Evolutionary conservation across 139 green algal species (phyloP).

Genomic region (Chlorella ohadii): DNA sequence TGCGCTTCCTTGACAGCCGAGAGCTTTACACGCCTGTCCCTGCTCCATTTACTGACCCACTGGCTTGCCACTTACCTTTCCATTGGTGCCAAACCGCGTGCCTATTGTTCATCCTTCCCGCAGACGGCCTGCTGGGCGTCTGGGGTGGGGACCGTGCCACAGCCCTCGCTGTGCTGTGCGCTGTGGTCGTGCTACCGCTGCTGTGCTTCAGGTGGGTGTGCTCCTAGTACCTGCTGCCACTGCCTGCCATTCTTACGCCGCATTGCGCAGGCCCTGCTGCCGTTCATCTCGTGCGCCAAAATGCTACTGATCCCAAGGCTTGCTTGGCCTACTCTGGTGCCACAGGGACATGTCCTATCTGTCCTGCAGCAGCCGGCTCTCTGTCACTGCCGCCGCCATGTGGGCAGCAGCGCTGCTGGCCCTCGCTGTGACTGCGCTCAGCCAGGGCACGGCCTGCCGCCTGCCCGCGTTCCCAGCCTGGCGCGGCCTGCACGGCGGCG

Average conservation of each 20-base stretch:
- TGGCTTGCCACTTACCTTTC: too few species aligned
- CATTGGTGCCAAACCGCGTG: too few species aligned
- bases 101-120: not conserved
- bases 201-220: not conserved
- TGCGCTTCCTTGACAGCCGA: too few species aligned
- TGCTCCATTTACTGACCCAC: too few species aligned
- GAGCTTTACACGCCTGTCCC: too few species aligned
- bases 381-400: not conserved
- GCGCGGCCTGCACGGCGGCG: not conserved
- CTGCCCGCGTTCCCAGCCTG: not conserved
- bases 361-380: not conserved
- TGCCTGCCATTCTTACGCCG: too few species aligned
- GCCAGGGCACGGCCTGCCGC: too few species aligned
- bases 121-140: conserved; percentile 12
- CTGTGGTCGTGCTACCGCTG: not conserved
- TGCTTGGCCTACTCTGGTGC: too few species aligned
- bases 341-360: not conserved
- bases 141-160: conserved; percentile 1
- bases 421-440: not conserved
- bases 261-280: too few species aligned
- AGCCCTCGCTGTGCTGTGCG: not conserved
- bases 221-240: not conserved
- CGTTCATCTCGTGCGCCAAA: too few species aligned
- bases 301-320: too few species aligned
- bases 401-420: not conserved